These are phyloP conservation scores for Mortierella sp. DNA, from an alignment of 371 early-diverging fungal species.

Conservation along the genomic window DNA sequence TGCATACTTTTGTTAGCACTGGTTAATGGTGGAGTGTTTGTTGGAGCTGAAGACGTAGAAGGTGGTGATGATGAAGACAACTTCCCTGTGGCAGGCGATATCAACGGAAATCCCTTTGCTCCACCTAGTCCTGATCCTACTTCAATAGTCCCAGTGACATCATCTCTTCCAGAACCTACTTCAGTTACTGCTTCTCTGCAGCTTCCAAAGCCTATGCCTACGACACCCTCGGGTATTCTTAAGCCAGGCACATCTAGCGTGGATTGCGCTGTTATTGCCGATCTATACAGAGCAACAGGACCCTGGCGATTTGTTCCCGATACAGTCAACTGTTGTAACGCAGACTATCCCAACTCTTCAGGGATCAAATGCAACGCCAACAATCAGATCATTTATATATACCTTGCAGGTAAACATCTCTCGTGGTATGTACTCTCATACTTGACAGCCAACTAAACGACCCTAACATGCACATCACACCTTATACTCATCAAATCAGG, in stretches of 20 bases:
- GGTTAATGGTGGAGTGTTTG: conserved; percentile 1
- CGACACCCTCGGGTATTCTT: conserved; percentile 22
- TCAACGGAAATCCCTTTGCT: not conserved
- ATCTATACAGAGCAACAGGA: conserved; percentile 44
- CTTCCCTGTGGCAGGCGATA: not conserved
- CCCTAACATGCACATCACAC: not conserved
- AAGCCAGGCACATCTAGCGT: conserved; percentile 32
- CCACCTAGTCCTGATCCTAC: not conserved
- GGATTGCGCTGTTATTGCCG: conserved; percentile 30
- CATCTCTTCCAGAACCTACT: conserved; percentile 1
- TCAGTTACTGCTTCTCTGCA: conserved; percentile 7
- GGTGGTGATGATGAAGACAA: conserved; percentile 17
- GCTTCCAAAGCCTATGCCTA: conserved; percentile 8
- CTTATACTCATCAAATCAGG: conserved; percentile 11
- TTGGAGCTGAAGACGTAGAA: conserved; percentile 12
- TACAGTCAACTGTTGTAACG: conserved; percentile 42
- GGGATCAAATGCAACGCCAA: conserved; percentile 42
- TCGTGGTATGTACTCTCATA: not conserved
- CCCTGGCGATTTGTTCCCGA: conserved; percentile 50
- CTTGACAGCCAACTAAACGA: not conserved
- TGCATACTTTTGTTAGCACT: conserved; percentile 17
- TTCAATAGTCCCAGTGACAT: not conserved
- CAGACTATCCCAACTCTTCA: conserved; percentile 39
- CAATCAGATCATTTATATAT: conserved; percentile 41
- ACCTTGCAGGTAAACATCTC: conserved; percentile 31